Evolutionary conservation across 1,284 basidiomycete species (phyloP), one percentile per base, ranked within the genome.

Genomic region (Fomes fomentarius): DNA sequence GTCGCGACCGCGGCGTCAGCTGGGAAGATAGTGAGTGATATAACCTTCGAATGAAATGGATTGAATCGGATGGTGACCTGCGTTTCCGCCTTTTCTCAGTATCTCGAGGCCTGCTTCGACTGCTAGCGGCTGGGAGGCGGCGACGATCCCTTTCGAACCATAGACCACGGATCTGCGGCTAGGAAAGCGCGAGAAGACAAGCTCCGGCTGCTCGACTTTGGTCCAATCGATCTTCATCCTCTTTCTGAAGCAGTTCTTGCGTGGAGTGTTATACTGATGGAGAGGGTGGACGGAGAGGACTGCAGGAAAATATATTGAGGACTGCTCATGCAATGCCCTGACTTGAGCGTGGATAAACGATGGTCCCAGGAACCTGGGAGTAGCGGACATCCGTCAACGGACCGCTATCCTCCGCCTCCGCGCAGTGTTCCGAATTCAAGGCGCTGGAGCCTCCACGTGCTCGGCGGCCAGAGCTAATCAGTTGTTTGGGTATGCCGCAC

Each of bases 81-180:
- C 95, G 74, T 98, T 98, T 35, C 96, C 96, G 14, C 95, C 95
- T 67, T 87, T 88, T 52, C 88, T 81, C 33, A 98, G 75, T 54
- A 98, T 90, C 71, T 96, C 93, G 37, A 98, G 73, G 0, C 95
- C 96, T 8, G 91, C 94, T 66, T 91, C 88, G 9, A 88, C 85
- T 1, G 95, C 96, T 21, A 97, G 77, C 34, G 96, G 94, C 69
- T 98, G 94, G 17, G 92, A 91, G n/a, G 87, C 89, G 6, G 93
- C 83, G 1, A 97, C 91, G 28, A 96, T 75, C 8, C 94, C 95
- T 69, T 95, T 96, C 4, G 89, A 89, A 22, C 90, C 89, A 71
- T 91, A 91, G 11, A 93, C 88, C 33, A 89, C 84, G 11, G 88
- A 90, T 61, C 88, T 74, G 7, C 89, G 83, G 62, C 87, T 89